Evolutionary conservation across 371 early-diverging fungal genomes (phyloP), one percentile per base, ranked within the genome.

Genomic region (Entomophthora muscae): DNA sequence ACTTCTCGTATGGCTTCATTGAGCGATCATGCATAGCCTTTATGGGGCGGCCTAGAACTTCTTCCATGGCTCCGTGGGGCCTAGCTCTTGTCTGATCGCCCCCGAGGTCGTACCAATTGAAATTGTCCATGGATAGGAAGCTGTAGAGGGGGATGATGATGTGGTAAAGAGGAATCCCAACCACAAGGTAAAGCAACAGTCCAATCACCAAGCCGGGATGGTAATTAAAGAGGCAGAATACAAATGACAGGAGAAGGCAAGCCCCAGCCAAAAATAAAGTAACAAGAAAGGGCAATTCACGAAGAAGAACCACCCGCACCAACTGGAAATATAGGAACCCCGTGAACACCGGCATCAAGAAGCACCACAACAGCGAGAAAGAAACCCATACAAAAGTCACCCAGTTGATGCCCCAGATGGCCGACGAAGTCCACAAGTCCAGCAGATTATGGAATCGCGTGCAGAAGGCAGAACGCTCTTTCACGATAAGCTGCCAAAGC

Each of bases 111-210:
- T 28, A 61, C 61, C 61, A 61, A 7, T 12, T n/a, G 21, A 61
- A 61, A 24, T 61, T 42, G 27, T 61, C 61, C 61, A 61, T 61
- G 21, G 32, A 29, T 7, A 61, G 21, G 7, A 61, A 61, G 42
- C 33, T 13, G 42, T 42, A 61, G n/a, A 61, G 2, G 27, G 61
- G 61, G n/a, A 61, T 23, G 42, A 32, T 21, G 21, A 61, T 51
- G 42, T 61, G 42, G 42, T 61, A 61, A 3, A 61, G 42, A n/a
- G 61, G 61, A 17, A 61, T 33, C 31, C 61, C 61, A 30, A 61
- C 42, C 13, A 42, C 42, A 21, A 61, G 13, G 26, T 61, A 61
- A 5, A 33, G 42, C 42, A 61, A 24, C 13, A 23, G 42, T 13
- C 61, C 61, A 2, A 21, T 12, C 21, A 61, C 12, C n/a, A 61